Evolutionary conservation across 2,329 filamentous ascomycete species (phyloP).

Genomic region (Hirsutella rhossiliensis): DNA sequence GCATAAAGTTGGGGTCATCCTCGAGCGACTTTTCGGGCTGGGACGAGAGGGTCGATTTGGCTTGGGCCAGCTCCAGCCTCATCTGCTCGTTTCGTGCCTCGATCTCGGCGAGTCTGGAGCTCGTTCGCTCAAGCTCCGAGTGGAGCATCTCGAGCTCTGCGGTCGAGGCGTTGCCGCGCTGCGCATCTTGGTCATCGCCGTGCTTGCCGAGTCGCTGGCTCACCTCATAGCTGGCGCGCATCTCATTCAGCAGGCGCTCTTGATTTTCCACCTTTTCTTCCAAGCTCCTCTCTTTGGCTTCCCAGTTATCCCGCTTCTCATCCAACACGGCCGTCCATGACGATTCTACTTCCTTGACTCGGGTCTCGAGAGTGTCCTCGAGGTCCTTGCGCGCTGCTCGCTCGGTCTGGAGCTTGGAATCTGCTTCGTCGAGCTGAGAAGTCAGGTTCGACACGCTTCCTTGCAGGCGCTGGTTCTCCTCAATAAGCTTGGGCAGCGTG

Average conservation of each 20-base stretch:
- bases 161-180: slow-evolving; percentile 57
- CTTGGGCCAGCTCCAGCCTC: slow-evolving; percentile 79
- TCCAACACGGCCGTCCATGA: slow-evolving; percentile 84
- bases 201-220: slow-evolving; percentile 75
- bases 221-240: slow-evolving; percentile 96
- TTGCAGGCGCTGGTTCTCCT: slow-evolving; percentile 82
- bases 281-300: slow-evolving; percentile 77
- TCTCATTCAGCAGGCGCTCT: slow-evolving; percentile 80
- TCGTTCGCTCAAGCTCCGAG: slow-evolving; percentile 83
- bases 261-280: slow-evolving; percentile 94
- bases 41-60: slow-evolving; percentile 55
- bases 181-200: slow-evolving; percentile 46
- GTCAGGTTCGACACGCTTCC: slow-evolving; percentile 64
- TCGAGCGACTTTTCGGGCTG: slow-evolving; percentile 55
- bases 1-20: slow-evolving; percentile 81
- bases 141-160: slow-evolving; percentile 91
- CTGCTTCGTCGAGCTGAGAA: slow-evolving; percentile 69
- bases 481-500: slow-evolving; percentile 76
- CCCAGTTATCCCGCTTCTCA: slow-evolving; percentile 96
- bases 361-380: slow-evolving; percentile 64
- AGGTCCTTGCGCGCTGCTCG: slow-evolving; percentile 58
- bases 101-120: slow-evolving; percentile 73
- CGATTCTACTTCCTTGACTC: slow-evolving; percentile 78
- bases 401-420: slow-evolving; percentile 70
- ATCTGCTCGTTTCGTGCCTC: slow-evolving; percentile 92